Evolutionary conservation across 73 alveolate species (phyloP).

Genomic region (Uronychia setigera): DNA sequence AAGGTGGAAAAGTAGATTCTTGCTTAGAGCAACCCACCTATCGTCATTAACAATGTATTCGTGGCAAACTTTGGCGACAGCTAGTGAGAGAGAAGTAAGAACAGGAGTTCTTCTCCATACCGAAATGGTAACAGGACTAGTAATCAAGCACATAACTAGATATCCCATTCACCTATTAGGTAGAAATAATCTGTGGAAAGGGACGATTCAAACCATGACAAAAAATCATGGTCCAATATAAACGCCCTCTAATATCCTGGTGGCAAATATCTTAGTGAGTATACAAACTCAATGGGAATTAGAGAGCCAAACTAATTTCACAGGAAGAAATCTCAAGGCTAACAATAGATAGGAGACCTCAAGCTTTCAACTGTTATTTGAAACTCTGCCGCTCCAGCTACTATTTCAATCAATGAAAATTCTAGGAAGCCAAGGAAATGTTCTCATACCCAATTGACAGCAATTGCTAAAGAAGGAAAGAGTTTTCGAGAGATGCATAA

Average conservation of each 20-base stretch:
- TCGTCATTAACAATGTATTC: background rate
- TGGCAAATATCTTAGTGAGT: background rate
- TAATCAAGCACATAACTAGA: background rate
- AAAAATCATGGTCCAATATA: background rate
- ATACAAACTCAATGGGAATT: background rate
- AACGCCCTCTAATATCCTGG: background rate
- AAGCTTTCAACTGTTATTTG: too few relatives aligned
- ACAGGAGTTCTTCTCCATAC: background rate
- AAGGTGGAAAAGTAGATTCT: too few relatives aligned
- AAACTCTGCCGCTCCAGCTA: too few relatives aligned
- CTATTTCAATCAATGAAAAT: too few relatives aligned
- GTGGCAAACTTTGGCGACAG: slow-evolving; percentile 1
- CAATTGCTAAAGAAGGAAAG: background rate
- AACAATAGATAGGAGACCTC: background rate
- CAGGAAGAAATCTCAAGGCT: background rate
- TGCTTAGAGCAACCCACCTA: background rate
- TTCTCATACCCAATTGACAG: background rate
- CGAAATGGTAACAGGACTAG: background rate
- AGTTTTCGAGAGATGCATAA: background rate
- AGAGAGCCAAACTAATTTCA: background rate
- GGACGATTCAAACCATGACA: too few relatives aligned
- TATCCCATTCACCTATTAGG: too few relatives aligned
- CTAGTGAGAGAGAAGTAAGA: background rate
- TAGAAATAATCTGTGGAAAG: too few relatives aligned
- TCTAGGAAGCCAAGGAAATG: too few relatives aligned